These are phyloP conservation scores for Chlorociboria aeruginascens DNA, from an alignment of 495 filamentous ascomycete genomes.

Conservation along the genomic window DNA sequence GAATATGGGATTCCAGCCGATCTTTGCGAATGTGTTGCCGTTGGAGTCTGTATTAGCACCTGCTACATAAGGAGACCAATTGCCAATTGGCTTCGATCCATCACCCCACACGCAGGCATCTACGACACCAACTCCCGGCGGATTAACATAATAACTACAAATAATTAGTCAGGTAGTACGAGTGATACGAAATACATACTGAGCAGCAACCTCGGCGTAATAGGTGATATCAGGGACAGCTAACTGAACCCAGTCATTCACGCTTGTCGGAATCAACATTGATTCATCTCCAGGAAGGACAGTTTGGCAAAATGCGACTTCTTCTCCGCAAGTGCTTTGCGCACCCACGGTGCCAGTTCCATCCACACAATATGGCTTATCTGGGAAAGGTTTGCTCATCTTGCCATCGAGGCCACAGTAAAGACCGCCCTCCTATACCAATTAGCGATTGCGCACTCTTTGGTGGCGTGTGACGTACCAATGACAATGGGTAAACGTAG, in stretches of 20 bases:
- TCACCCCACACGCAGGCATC: conserved; percentile 65
- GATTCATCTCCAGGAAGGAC: conserved; percentile 78
- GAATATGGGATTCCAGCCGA: conserved; percentile 75
- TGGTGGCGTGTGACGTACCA: conserved; percentile 41
- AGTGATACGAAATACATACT: conserved; percentile 36
- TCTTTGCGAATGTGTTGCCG: conserved; percentile 62
- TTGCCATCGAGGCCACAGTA: conserved; percentile 58
- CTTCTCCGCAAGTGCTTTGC: conserved; percentile 47
- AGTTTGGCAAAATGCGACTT: conserved; percentile 71
- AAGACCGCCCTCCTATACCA: conserved; percentile 56
- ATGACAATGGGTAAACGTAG: conserved; percentile 59
- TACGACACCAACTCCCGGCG: conserved; percentile 47
- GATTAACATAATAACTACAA: conserved; percentile 64
- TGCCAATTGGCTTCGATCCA: conserved; percentile 50
- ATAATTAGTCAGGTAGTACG: background rate
- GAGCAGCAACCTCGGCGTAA: conserved; percentile 63
- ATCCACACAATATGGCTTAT: conserved; percentile 58
- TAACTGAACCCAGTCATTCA: conserved; percentile 39
- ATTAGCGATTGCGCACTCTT: background rate
- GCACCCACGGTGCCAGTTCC: conserved; percentile 53
- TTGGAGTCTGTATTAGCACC: conserved; percentile 57
- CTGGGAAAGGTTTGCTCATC: conserved; percentile 59
- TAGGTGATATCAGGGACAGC: conserved; percentile 62
- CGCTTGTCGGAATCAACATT: conserved; percentile 72
- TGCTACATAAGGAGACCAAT: conserved; percentile 72